Conservation (phyloP, 768 basidiomycete species). For the Termitomyces sp. region DNA sequence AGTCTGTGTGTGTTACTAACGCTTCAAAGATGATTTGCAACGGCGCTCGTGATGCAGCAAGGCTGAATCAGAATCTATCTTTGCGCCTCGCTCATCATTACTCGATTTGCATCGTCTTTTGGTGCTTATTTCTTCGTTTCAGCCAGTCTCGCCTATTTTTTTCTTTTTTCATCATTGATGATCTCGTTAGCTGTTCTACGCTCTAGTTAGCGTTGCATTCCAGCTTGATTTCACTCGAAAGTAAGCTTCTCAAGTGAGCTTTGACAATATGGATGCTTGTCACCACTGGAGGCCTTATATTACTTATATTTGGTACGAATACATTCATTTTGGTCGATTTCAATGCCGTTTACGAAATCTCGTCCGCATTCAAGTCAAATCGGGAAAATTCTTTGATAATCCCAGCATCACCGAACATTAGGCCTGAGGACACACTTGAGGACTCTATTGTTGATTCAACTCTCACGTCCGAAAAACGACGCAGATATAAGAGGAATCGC, state of each 20-base stretch:
- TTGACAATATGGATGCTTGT: no score
- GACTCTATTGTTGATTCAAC: no score
- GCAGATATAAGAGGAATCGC: no score
- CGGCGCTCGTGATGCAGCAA: constrained; percentile 29
- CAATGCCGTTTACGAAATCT: no score
- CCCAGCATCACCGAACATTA: no score
- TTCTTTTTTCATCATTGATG: background rate
- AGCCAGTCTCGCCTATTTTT: constrained; percentile 19
- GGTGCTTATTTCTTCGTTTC: constrained; percentile 36
- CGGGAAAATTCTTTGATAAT: no score
- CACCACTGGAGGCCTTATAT: background rate
- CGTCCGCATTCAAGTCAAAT: no score
- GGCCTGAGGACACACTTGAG: no score
- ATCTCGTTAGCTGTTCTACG: constrained; percentile 46
- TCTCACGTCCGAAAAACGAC: no score
- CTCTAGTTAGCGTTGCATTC: constrained; percentile 59
- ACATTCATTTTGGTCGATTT: no score
- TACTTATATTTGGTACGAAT: background rate
- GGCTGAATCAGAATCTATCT: constrained; percentile 25
- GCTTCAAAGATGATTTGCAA: constrained; percentile 26
- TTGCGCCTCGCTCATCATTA: constrained; percentile 26
- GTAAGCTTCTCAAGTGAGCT: constrained; percentile 19
- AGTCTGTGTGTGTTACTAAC: background rate
- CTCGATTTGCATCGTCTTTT: constrained; percentile 29
- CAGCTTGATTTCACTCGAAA: constrained; percentile 49